These are phyloP conservation scores for Clonostachys rosea DNA, from an alignment of 2,329 filamentous ascomycete genomes.

Conservation along the genomic window DNA sequence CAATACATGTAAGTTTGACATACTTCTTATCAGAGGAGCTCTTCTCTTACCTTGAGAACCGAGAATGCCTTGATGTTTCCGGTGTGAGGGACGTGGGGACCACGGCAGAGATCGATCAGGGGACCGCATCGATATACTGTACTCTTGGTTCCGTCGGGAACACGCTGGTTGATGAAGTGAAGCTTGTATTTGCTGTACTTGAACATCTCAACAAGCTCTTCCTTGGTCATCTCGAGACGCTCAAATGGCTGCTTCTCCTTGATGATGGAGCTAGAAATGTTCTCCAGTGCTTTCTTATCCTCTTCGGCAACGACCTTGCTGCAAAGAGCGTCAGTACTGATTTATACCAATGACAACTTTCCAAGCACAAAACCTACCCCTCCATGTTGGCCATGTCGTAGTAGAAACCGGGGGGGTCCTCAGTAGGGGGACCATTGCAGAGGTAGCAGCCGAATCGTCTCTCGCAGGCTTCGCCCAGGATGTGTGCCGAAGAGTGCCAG, in stretches of 20 bases:
- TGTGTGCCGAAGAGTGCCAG: slow-evolving; percentile 95
- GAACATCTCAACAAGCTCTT: slow-evolving; percentile 91
- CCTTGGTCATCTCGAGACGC: slow-evolving; percentile 82
- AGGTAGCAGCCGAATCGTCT: slow-evolving; percentile 85
- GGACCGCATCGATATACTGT: slow-evolving; percentile 94
- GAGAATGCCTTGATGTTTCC: slow-evolving; percentile 92
- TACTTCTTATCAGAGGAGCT: slow-evolving; percentile 4
- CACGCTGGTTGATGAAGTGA: slow-evolving; percentile 72
- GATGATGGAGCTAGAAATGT: slow-evolving; percentile 74
- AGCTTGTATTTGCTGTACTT: slow-evolving; percentile 98
- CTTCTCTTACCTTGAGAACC: slow-evolving; percentile 64
- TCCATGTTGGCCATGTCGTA: slow-evolving; percentile 79
- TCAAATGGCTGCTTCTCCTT: slow-evolving; percentile 98
- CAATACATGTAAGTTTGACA: slow-evolving; percentile 39
- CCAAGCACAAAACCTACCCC: slow-evolving; percentile 15
- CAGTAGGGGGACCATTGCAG: slow-evolving; percentile 88
- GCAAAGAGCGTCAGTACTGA: slow-evolving; percentile 38
- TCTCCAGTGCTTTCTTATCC: slow-evolving; percentile 84
- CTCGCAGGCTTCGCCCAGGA: slow-evolving; percentile 93
- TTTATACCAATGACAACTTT: neutral
- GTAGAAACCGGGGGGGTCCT: slow-evolving; percentile 77
- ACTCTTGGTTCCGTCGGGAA: slow-evolving; percentile 81
- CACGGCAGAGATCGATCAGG: slow-evolving; percentile 90
- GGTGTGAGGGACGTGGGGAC: slow-evolving; percentile 88
- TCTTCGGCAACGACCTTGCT: slow-evolving; percentile 67